Conservation (phyloP, 139 green algal genomes). For the Chlorella sp. region DNA sequence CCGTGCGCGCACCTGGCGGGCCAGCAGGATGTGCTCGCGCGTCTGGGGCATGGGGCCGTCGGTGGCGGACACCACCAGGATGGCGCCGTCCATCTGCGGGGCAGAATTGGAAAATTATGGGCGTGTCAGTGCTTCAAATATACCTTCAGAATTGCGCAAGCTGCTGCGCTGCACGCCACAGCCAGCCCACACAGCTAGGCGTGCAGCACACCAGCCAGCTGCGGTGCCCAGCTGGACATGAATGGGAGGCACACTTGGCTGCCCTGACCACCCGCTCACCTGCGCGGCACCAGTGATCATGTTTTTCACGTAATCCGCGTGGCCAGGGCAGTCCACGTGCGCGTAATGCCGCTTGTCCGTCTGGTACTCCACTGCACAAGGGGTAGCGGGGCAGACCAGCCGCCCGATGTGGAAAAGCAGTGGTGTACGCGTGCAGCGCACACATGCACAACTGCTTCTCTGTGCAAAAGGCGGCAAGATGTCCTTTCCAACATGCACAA, state of each 20-base stretch:
- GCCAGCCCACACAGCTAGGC: no score
- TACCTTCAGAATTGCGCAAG: no score
- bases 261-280: conserved; percentile 33
- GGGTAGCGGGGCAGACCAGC: background rate
- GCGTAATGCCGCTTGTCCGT: conserved; percentile 97
- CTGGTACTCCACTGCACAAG: conserved; percentile 95
- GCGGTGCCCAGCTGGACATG: no score
- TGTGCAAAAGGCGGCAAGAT: no score
- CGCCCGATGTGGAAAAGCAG: background rate
- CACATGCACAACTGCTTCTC: no score
- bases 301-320: conserved; percentile 99
- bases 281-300: conserved; percentile 97
- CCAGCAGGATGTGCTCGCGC: conserved; percentile 97
- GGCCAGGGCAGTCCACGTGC: conserved; percentile 98
- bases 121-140: no score
- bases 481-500: no score
- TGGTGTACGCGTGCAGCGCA: background rate
- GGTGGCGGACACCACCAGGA: conserved; percentile 96
- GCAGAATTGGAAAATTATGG: background rate
- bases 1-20: conserved; percentile 75
- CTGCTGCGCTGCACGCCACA: no score
- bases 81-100: conserved; percentile 97
- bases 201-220: no score
- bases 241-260: no score
- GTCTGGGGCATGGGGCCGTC: conserved; percentile 99